Conservation (phyloP, 345 rosid genomes). For the Rubroshorea leprosula region DNA sequence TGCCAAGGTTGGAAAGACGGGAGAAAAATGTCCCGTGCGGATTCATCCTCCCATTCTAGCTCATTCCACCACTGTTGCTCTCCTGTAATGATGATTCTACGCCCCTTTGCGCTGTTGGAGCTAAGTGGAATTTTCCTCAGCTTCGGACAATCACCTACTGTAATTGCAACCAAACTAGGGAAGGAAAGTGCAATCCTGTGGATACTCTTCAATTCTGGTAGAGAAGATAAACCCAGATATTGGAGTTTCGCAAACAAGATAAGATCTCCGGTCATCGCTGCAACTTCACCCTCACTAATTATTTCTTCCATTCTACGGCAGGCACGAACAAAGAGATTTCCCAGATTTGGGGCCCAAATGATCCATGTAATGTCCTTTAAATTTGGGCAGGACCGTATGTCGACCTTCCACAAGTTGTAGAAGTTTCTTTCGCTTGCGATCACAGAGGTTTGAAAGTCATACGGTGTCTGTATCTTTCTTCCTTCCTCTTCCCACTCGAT, state of each 20-base stretch:
- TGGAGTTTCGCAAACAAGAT: constrained; percentile 20
- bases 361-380: constrained; percentile 22
- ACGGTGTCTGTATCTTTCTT: no score
- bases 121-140: constrained; percentile 25
- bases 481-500: no score
- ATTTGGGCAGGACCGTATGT: no score
- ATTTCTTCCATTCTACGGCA: constrained; percentile 22
- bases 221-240: background rate
- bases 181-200: constrained; percentile 18
- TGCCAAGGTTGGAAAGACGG: background rate
- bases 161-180: background rate
- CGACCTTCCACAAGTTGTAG: no score
- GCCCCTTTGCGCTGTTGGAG: constrained; percentile 14
- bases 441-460: no score
- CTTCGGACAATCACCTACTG: constrained; percentile 7
- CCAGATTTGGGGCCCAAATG: constrained; percentile 21
- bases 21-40: background rate
- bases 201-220: constrained; percentile 18
- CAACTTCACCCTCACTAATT: background rate
- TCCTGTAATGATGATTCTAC: constrained; percentile 9
- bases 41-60: constrained; percentile 18
- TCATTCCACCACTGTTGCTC: constrained; percentile 10
- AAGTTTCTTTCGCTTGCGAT: no score
- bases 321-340: background rate
- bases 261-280: background rate